phyloP scores from a whole-genome alignment of 106 monocot genomes.

The Phalaenopsis aphrodite region DNA sequence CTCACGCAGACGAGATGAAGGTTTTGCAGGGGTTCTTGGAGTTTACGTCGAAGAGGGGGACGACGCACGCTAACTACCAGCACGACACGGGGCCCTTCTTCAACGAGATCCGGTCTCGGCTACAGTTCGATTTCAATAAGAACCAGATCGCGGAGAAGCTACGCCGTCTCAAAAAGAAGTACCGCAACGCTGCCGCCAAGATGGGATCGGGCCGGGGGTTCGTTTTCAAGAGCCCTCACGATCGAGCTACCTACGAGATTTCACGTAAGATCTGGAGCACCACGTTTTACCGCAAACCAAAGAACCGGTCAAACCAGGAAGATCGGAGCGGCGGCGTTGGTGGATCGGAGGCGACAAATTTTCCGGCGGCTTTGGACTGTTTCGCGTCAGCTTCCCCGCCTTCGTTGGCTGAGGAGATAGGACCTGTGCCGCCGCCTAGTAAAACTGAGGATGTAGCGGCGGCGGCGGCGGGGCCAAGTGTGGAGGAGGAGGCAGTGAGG shows the following conservation, averaged over 20 bases:
- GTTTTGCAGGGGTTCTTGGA: slow-evolving; percentile 67
- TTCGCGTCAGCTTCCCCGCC: background rate
- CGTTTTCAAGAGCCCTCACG: slow-evolving; percentile 71
- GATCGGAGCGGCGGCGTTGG: background rate
- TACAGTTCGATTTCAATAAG: slow-evolving; percentile 72
- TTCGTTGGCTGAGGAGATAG: background rate
- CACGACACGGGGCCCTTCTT: slow-evolving; percentile 90
- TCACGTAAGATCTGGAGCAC: slow-evolving; percentile 77
- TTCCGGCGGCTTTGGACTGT: background rate
- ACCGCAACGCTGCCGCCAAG: slow-evolving; percentile 41
- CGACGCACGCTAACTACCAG: slow-evolving; percentile 42
- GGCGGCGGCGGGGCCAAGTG: background rate
- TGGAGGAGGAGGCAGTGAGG: slow-evolving; percentile 42
- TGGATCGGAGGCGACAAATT: background rate
- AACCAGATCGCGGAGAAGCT: slow-evolving; percentile 86
- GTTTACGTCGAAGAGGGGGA: slow-evolving; percentile 54
- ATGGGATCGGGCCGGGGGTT: slow-evolving; percentile 30
- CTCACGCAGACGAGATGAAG: slow-evolving; percentile 85
- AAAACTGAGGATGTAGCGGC: background rate
- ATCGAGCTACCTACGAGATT: slow-evolving; percentile 55
- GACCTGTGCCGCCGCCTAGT: background rate
- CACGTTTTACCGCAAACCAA: slow-evolving; percentile 8
- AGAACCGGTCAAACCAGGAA: background rate
- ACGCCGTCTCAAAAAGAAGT: slow-evolving; percentile 45
- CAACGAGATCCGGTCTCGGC: slow-evolving; percentile 49